Evolutionary conservation across 2,329 filamentous ascomycete species (phyloP), one percentile per base, ranked within the genome.

Genomic region (Stagonosporopsis chrysanthemi): DNA sequence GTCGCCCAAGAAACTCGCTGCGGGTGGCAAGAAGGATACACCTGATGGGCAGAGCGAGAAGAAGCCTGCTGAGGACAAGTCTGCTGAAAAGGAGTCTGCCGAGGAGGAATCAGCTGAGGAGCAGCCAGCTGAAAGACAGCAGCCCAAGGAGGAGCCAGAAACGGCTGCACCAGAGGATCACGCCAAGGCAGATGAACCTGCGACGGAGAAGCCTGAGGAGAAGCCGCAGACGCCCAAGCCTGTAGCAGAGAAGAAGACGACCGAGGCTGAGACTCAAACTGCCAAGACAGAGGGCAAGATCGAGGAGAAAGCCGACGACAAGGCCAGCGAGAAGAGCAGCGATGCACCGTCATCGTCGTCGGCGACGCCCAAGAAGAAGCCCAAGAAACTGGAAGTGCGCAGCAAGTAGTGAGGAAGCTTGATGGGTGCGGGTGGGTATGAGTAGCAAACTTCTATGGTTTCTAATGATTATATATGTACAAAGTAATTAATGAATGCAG

Each of bases 341-440:
- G 52, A 55, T 12, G 29, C 31, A 7, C 29, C 43, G 11, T 35
- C 28, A 3, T 12, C 43, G 33, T 31, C 53, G 4, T 19, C n/a
- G 1, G 46, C 64, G 0, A 75, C 73, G 42, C 56, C 66, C 0
- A 75, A 72, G 65, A 76, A 73, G 65, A 77, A 75, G 61, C 75
- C 75, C 4, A 76, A 74, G 67, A 77, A 77, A 42, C 61, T 77
- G 17, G 67, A 77, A 49, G 65, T 73, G 4, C 65, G 73, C 7
- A 61, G 58, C 42, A 58, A 53, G 61, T 53, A 41, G 52, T 58
- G 17, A 24, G 19, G 22, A 26, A 28, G 26, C 26, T 9, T 28
- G 26, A 28, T 28, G 26, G 26, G 9, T 9, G 26, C 26, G 5
- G 26, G 26, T 28, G 26, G 5, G 26, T 9, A 12, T 3, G 11